Evolutionary conservation across 352 stramenopile species (phyloP).

Genomic region (Globisporangium apiculatum): DNA sequence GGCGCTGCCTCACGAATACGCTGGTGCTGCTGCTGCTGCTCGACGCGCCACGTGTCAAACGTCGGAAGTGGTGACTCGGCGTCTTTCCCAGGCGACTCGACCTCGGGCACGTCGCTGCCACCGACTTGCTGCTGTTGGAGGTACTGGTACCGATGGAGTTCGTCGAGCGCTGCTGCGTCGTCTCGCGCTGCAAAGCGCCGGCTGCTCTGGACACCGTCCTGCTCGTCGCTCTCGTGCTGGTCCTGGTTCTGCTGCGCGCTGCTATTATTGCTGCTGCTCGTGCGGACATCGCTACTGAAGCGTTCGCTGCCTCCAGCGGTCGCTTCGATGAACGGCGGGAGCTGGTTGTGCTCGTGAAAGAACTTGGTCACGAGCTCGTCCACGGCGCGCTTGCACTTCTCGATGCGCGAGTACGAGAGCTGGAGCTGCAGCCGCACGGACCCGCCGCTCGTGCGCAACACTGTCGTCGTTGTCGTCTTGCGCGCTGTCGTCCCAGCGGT

Average conservation of each 20-base stretch:
- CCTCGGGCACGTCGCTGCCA: slow-evolving; percentile 8
- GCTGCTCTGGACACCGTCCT: not conserved
- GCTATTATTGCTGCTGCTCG: too few species aligned
- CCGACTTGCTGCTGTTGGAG: not conserved
- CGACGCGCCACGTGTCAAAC: slow-evolving; percentile 19
- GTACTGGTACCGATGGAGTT: slow-evolving; percentile 6
- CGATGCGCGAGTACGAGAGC: slow-evolving; percentile 49
- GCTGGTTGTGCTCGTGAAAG: slow-evolving; percentile 38
- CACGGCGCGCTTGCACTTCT: slow-evolving; percentile 47
- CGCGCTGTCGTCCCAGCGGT: not conserved
- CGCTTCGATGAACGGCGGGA: slow-evolving; percentile 54
- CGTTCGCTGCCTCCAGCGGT: slow-evolving; percentile 1
- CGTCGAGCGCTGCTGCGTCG: slow-evolving; percentile 8
- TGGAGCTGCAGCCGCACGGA: slow-evolving; percentile 53
- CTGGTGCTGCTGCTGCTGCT: slow-evolving; percentile 1
- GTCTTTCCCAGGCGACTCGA: slow-evolving; percentile 11
- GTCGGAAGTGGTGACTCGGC: slow-evolving; percentile 9
- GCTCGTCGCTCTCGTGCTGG: slow-evolving; percentile 13
- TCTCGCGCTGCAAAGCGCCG: slow-evolving; percentile 4
- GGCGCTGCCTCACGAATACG: not conserved
- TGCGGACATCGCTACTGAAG: too few species aligned
- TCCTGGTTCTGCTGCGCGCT: slow-evolving; percentile 15
- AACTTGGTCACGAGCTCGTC: slow-evolving; percentile 58
- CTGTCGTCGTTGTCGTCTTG: not conserved
- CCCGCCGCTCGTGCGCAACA: slow-evolving; percentile 27